Conservation (phyloP, 148 eudicot genomes). For the Amaranthus palmeri region DNA sequence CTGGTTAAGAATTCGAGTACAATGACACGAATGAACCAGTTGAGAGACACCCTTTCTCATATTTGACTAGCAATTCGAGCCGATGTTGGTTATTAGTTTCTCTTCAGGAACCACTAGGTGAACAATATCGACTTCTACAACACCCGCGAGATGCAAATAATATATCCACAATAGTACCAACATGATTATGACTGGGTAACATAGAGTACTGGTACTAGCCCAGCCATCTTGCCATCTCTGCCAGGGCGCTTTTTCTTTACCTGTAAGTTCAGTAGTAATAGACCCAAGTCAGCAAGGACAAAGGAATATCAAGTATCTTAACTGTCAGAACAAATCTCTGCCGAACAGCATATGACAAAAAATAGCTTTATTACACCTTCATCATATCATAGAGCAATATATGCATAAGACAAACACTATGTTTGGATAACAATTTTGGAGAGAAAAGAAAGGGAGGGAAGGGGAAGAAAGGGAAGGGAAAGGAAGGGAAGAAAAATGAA, state of each 20-base stretch:
- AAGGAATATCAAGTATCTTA: neutral
- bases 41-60: neutral
- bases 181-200: constrained; percentile 57
- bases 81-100: neutral
- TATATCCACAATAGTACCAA: neutral
- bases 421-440: too few species aligned
- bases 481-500: too few species aligned
- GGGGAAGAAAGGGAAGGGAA: too few species aligned
- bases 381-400: too few species aligned
- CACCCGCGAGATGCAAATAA: constrained; percentile 1
- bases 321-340: too few species aligned
- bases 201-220: constrained; percentile 88
- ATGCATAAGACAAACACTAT: too few species aligned
- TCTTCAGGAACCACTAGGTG: neutral
- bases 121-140: neutral
- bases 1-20: neutral
- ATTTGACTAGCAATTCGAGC: neutral
- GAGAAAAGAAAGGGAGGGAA: too few species aligned
- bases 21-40: constrained; percentile 1
- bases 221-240: constrained; percentile 90
- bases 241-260: constrained; percentile 91
- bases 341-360: too few species aligned
- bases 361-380: too few species aligned
- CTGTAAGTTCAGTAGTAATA: constrained; percentile 30
- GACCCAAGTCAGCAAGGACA: neutral